These are phyloP conservation scores for Coemansia sp. DNA, from an alignment of 192 early-diverging fungal genomes.

Conservation along the genomic window DNA sequence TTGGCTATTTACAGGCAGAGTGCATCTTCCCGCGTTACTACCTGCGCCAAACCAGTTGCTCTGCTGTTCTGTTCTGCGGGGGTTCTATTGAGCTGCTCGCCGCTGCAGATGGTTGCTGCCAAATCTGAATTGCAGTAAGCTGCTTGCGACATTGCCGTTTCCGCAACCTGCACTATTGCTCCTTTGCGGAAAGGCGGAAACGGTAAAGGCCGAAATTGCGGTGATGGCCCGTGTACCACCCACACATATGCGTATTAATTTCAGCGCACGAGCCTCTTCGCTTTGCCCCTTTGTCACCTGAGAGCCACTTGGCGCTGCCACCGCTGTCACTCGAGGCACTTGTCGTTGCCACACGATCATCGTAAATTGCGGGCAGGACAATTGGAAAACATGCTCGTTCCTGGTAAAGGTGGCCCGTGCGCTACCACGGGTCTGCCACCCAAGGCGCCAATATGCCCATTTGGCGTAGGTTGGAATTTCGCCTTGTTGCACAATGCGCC, in stretches of 20 bases:
- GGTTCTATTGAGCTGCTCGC: no score
- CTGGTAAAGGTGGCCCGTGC: conserved; percentile 2
- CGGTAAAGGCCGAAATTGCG: neutral
- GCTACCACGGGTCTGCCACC: neutral
- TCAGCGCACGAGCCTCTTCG: neutral
- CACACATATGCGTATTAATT: neutral
- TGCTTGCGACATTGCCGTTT: neutral
- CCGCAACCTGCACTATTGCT: no score
- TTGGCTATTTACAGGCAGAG: neutral
- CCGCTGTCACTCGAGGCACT: neutral
- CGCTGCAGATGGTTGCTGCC: neutral
- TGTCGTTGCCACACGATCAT: neutral
- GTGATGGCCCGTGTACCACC: neutral
- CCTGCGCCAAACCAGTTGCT: conserved; percentile 2
- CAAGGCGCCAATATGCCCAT: neutral
- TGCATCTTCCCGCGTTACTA: neutral
- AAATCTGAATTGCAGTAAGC: neutral
- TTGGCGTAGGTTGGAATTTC: neutral
- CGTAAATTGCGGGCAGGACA: neutral
- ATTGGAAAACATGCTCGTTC: neutral
- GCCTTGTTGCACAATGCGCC: neutral
- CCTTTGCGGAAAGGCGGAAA: no score
- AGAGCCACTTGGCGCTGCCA: neutral
- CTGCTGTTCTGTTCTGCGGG: neutral
- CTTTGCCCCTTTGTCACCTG: neutral